Base-by-base conservation (phyloP, 192 early-diverging fungal genomes). In the Backusella morwellensis region DNA sequence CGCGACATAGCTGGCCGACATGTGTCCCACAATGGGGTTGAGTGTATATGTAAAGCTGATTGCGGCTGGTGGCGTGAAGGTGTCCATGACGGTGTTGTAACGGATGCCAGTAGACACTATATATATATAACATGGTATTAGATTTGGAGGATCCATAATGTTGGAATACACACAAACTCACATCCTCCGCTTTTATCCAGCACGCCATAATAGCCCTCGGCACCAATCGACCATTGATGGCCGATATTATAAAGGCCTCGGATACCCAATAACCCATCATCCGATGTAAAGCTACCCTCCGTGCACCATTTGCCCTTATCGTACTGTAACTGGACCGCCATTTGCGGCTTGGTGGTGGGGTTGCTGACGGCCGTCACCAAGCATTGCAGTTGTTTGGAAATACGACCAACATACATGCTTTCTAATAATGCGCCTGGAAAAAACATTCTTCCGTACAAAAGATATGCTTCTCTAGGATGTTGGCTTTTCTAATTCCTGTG, bases 21-120 rank as follows among this genome's bases (percentile, higher is more conserved):
- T 80, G 76, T 97, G 95, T 41, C 98, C 98, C 91, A 99, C 96
- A 78, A 97, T 92, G 15, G 96, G 97, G 68, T 96, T 98, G 40
- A 93, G 75, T 19, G 93, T 88, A 68, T 95, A 91, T 0, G 95
- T 95, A 19, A 93, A 75, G 32, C 84, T 91, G 21, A 90, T 77
- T 0, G 56, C 56, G 12, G 85, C 81, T n/a, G 81, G 78, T 26
- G 85, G 79, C 26, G 74, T 77, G n/a, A 50, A 50, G 35, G 85
- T 74, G 1, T 77, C 73, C 17, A 84, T 86, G 26, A 88, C 84
- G 47, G 92, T 87, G 67, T 90, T 90, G 77, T 95, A 92, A 35
- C 90, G 85, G 17, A 91, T 73, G 9, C 92, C 93, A 14, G 91
- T 87, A 36, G 94, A 94, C 6, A 90, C 86, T 88, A 80, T 67